phyloP scores from a whole-genome alignment of 2,329 filamentous ascomycete species.

The Escovopsis sp. region DNA sequence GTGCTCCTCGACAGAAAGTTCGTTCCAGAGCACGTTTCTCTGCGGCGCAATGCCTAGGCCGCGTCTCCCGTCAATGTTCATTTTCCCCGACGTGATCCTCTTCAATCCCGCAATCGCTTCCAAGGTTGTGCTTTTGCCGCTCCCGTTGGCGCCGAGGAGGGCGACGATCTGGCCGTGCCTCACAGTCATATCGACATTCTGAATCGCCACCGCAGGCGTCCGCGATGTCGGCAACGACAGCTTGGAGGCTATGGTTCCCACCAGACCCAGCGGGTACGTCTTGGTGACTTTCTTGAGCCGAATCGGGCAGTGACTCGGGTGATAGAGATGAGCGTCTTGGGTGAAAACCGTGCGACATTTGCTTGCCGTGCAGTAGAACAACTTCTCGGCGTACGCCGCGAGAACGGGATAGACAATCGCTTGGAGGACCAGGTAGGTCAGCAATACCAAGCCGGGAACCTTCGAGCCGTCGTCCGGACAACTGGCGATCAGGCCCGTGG shows the following conservation, averaged over 20 bases:
- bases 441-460: slow-evolving; percentile 60
- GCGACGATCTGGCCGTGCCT: slow-evolving; percentile 71
- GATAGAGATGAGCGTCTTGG: slow-evolving; percentile 12
- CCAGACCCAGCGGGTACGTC: slow-evolving; percentile 43
- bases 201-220: slow-evolving; percentile 63
- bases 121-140: slow-evolving; percentile 78
- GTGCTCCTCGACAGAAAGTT: slow-evolving; percentile 74
- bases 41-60: slow-evolving; percentile 81
- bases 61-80: slow-evolving; percentile 62
- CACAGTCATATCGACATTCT: slow-evolving; percentile 55
- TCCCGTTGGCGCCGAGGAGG: slow-evolving; percentile 76
- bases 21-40: slow-evolving; percentile 88
- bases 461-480: slow-evolving; percentile 53
- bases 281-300: slow-evolving; percentile 62
- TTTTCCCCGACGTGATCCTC: slow-evolving; percentile 58
- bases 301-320: slow-evolving; percentile 38
- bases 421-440: slow-evolving; percentile 63
- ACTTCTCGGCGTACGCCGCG: slow-evolving; percentile 57
- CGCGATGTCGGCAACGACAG: slow-evolving; percentile 27
- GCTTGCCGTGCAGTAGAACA: slow-evolving; percentile 59
- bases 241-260: slow-evolving; percentile 36
- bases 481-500: slow-evolving; percentile 43
- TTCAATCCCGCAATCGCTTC: slow-evolving; percentile 77
- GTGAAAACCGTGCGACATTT: slow-evolving; percentile 39
- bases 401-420: slow-evolving; percentile 64